Conservation (phyloP, 768 basidiomycete species). For the Boletus fagicola region DNA sequence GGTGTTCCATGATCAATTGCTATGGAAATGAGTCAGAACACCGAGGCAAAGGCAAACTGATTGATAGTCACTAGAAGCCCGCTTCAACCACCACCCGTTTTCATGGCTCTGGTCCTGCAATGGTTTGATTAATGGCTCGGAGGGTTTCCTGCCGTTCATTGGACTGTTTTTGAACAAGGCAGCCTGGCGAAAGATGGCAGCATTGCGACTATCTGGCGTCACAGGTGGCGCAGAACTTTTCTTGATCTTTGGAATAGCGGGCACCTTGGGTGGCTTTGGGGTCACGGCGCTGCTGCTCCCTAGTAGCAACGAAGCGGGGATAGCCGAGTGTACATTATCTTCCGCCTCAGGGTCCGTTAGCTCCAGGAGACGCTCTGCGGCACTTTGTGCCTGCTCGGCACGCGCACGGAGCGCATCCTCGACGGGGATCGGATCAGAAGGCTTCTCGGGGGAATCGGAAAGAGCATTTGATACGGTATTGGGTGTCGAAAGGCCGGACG, state of each 20-base stretch:
- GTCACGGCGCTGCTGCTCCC: constrained; percentile 38
- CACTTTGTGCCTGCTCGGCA: constrained; percentile 92
- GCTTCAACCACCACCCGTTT: constrained; percentile 82
- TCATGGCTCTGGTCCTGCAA: constrained; percentile 66
- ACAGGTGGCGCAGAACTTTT: constrained; percentile 42
- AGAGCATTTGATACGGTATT: constrained; percentile 57
- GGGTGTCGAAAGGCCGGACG: constrained; percentile 48
- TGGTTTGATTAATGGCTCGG: constrained; percentile 65
- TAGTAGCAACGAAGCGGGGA: constrained; percentile 55
- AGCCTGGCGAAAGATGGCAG: constrained; percentile 66
- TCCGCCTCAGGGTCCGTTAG: constrained; percentile 79
- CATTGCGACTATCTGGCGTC: constrained; percentile 63
- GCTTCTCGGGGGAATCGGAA: constrained; percentile 50
- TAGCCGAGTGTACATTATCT: constrained; percentile 46
- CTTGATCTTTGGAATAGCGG: constrained; percentile 34
- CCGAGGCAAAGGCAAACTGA: not conserved
- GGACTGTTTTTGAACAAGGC: constrained; percentile 84
- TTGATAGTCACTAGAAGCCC: constrained; percentile 58
- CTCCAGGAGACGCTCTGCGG: constrained; percentile 84
- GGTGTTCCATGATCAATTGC: constrained; percentile 48
- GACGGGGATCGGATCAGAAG: constrained; percentile 49
- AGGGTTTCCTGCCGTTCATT: constrained; percentile 45
- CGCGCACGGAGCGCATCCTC: constrained; percentile 85
- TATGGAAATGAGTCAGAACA: constrained; percentile 16
- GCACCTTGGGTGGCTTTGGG: constrained; percentile 39